These are phyloP conservation scores for Paulownia fortunei DNA, from an alignment of 257 asterid species.

Conservation along the genomic window DNA sequence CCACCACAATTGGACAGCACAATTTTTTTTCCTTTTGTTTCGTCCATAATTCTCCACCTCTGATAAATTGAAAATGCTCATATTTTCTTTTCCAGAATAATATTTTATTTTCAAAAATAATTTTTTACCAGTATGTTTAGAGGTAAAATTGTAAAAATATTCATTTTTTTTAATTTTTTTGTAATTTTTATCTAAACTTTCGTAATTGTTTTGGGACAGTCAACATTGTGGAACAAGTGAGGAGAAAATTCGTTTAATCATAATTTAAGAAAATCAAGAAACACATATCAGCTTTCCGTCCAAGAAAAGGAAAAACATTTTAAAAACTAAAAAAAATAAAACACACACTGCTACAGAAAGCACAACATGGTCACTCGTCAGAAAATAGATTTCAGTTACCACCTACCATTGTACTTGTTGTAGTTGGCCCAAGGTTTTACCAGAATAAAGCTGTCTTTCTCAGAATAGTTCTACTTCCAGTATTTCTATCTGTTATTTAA, in stretches of 20 bases:
- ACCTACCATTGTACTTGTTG: slow-evolving; percentile 7
- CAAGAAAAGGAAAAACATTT: not conserved
- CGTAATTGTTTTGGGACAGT: too few species aligned
- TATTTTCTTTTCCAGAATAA: too few species aligned
- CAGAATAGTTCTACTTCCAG: not conserved
- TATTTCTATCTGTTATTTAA: not conserved
- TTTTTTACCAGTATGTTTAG: too few species aligned
- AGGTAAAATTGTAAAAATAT: not conserved
- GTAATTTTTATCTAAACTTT: too few species aligned
- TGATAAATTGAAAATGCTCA: too few species aligned
- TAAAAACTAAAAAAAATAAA: not conserved
- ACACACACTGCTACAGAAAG: not conserved
- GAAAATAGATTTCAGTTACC: slow-evolving; percentile 32
- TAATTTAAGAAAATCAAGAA: not conserved
- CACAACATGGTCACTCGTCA: slow-evolving; percentile 26
- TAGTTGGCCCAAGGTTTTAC: slow-evolving; percentile 14
- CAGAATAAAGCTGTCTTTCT: not conserved
- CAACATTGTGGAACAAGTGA: not conserved
- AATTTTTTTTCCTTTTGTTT: too few species aligned
- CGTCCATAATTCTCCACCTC: too few species aligned
- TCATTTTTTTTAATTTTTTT: not conserved
- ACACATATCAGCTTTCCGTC: not conserved
- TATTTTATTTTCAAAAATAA: too few species aligned
- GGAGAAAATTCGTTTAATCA: not conserved
- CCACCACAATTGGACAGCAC: too few species aligned